Percentiles rank a stretch among this genome's conserved stretches.
Evolutionary conservation across 768 basidiomycete genomes (phyloP).

Genomic region (Dioszegia aurantiaca): DNA sequence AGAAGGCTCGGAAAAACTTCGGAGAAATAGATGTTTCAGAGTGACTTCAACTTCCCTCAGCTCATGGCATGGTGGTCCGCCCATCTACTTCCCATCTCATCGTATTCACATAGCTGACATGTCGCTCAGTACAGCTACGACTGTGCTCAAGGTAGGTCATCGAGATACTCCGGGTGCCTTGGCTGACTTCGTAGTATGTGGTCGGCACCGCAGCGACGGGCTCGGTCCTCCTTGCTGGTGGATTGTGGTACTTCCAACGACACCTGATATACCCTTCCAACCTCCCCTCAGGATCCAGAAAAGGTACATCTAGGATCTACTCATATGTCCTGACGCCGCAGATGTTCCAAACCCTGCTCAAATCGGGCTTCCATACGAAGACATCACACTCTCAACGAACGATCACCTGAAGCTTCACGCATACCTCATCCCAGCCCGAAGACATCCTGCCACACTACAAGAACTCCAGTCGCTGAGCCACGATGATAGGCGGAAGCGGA

Average conservation of each 20-base stretch:
- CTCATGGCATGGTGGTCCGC: neutral
- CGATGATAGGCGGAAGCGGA: constrained; percentile 47
- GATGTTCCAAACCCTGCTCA: constrained; percentile 71
- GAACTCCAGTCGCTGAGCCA: constrained; percentile 24
- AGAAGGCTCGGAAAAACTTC: neutral
- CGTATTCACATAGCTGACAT: neutral
- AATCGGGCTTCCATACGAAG: constrained; percentile 70
- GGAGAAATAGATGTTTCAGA: constrained; percentile 10
- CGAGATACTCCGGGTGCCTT: neutral
- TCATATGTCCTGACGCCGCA: no score
- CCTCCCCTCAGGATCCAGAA: constrained; percentile 74
- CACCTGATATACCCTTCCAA: constrained; percentile 87
- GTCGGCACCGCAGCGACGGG: constrained; percentile 28
- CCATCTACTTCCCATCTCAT: neutral
- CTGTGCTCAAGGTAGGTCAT: constrained; percentile 1
- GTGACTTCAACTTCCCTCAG: neutral
- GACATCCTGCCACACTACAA: constrained; percentile 54
- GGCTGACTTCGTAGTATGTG: constrained; percentile 25
- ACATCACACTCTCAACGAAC: constrained; percentile 67
- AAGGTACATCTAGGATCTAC: constrained; percentile 55
- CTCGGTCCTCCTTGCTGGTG: constrained; percentile 51
- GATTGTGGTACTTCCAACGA: constrained; percentile 80
- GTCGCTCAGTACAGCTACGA: constrained; percentile 8
- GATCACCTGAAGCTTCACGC: constrained; percentile 71
- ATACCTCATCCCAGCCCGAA: constrained; percentile 69